Conservation (phyloP, 495 filamentous ascomycete species). For the Cladorrhinum samala region DNA sequence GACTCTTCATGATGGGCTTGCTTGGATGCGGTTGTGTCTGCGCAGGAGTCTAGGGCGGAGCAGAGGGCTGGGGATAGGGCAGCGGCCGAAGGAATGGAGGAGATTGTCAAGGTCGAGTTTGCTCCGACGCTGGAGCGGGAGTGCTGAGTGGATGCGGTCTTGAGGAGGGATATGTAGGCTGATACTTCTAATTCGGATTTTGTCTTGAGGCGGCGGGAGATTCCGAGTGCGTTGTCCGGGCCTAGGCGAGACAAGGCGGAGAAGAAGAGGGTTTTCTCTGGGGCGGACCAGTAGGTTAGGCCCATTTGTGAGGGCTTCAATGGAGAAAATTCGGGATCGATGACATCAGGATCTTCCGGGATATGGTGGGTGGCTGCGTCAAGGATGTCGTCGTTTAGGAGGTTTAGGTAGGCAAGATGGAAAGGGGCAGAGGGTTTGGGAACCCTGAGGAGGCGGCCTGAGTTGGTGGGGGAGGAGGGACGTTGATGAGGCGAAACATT, state of each 20-base stretch:
- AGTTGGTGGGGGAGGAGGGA: slow-evolving; percentile 4
- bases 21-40: slow-evolving; percentile 50
- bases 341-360: too few species aligned
- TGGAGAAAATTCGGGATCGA: background rate
- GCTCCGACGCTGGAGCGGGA: background rate
- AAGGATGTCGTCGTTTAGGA: slow-evolving; percentile 52
- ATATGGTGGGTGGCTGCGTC: slow-evolving; percentile 32
- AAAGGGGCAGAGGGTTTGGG: slow-evolving; percentile 27
- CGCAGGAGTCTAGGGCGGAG: slow-evolving; percentile 60
- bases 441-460: slow-evolving; percentile 27
- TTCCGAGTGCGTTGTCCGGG: slow-evolving; percentile 49
- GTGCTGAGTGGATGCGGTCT: background rate
- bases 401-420: slow-evolving; percentile 49
- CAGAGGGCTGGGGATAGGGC: slow-evolving; percentile 66
- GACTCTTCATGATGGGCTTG: slow-evolving; percentile 53
- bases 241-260: slow-evolving; percentile 56
- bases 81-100: slow-evolving; percentile 61
- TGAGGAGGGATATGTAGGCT: slow-evolving; percentile 57
- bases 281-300: slow-evolving; percentile 57
- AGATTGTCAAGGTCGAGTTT: too few species aligned
- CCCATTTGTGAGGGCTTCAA: slow-evolving; percentile 54
- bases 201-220: slow-evolving; percentile 58
- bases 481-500: background rate
- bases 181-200: slow-evolving; percentile 72
- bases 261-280: slow-evolving; percentile 69